Base-by-base conservation (phyloP, 139 green algal species). In the Chlamydomonas sphaeroides region DNA sequence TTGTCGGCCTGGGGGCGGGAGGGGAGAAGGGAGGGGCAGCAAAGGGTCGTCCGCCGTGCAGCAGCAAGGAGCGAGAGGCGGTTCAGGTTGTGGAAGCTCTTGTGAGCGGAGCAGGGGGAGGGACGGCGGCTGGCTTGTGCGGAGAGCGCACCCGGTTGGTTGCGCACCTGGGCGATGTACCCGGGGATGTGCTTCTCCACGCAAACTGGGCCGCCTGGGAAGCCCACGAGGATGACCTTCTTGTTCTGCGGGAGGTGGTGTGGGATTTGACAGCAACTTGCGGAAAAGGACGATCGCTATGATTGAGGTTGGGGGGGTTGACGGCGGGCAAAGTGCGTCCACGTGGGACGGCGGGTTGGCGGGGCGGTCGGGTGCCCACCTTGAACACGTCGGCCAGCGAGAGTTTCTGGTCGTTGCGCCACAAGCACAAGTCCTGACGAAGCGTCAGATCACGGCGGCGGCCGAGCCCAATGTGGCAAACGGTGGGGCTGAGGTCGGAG, bases 381-480 rank as follows among this genome's bases (percentile, higher is more conserved):
- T 85, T 88, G 70, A 93, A 90, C 33, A 91, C 84, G 5, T 92
- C 86, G 17, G 78, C 80, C 26, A 93, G 65, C 26, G 78, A 76
- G 10, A 85, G 45, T 35, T 84, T 82, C 41, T 74, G 70, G 53
- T 70, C 84, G 23, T 65, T 51, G 7, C 86, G 56, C 61, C 69
- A 92, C 38, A 94, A 59, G 35, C 85, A 73, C 42, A 94, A 67
- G 59, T 94, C 91, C 35, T 93, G 89, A 0, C 91, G 84, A 57
- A 94, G 68, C 5, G 91, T 94, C n/a, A 94, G 61, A 61, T 94
- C 91, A 8, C 91, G 33, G 6, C 88, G 71, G 26, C 91, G 75
- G 56, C 85, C 87, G 32, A 94, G 71, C 5, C 91, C 89, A 53
- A 94, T 94, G 82, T 94, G 89, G 80, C 91, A 94, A 5, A 65